phyloP scores from a whole-genome alignment of 768 basidiomycete genomes.

The Lentinula edodes region DNA sequence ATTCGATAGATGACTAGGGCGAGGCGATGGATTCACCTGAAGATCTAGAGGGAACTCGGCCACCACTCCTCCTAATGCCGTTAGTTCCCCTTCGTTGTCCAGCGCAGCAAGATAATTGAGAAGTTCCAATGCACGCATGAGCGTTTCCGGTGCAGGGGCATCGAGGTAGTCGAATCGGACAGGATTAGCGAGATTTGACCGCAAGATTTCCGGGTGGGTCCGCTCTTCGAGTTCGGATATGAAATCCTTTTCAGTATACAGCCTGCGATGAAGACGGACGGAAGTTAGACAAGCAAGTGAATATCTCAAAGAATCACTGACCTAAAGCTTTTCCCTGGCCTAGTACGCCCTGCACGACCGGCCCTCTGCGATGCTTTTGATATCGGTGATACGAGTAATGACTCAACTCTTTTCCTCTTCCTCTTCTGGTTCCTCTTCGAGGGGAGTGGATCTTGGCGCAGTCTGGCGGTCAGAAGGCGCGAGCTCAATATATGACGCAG shows the following conservation, averaged over 20 bases:
- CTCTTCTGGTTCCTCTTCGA: conserved; percentile 21
- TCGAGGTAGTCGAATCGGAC: conserved; percentile 88
- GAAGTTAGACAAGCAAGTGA: not conserved
- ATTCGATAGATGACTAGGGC: no score
- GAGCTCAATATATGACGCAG: conserved; percentile 87
- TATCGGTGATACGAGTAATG: conserved; percentile 88
- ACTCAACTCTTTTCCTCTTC: conserved; percentile 60
- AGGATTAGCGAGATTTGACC: conserved; percentile 90
- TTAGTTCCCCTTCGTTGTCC: conserved; percentile 91
- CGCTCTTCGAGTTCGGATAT: conserved; percentile 95
- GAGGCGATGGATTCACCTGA: conserved; percentile 43
- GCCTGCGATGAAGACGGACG: conserved; percentile 21
- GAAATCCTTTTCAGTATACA: conserved; percentile 97
- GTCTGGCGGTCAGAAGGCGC: not conserved
- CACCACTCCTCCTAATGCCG: conserved; percentile 84
- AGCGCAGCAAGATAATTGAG: conserved; percentile 89
- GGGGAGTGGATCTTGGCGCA: not conserved
- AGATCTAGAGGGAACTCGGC: conserved; percentile 99
- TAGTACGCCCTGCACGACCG: conserved; percentile 92
- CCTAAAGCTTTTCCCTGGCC: conserved; percentile 93
- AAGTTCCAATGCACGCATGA: conserved; percentile 94
- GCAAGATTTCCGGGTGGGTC: conserved; percentile 92
- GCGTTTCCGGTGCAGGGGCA: conserved; percentile 90
- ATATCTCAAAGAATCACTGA: not conserved
- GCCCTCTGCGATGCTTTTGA: conserved; percentile 96